Evolutionary conservation across 139 green algal genomes (phyloP).

Genomic region (Trebouxia sp.): DNA sequence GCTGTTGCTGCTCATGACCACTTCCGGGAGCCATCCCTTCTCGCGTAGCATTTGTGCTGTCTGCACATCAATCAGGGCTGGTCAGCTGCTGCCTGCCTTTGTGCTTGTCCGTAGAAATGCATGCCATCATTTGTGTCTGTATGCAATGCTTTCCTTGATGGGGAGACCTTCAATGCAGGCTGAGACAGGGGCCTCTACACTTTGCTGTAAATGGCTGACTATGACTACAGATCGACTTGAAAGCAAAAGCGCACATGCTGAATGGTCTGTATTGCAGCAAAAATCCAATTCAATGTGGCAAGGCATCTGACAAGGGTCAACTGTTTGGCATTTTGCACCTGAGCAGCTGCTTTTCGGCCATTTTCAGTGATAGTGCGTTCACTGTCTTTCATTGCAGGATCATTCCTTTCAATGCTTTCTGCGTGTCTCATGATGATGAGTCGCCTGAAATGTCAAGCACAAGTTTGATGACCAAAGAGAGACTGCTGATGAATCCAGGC

Average conservation of each 20-base stretch:
- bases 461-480: no score
- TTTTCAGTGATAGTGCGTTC: slow-evolving; percentile 56
- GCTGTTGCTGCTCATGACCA: slow-evolving; percentile 66
- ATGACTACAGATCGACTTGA: no score
- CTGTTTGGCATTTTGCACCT: background rate
- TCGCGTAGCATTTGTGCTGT: slow-evolving; percentile 48
- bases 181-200: no score
- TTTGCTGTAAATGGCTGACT: no score
- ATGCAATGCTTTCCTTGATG: no score
- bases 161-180: no score
- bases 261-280: no score
- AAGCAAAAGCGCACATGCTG: no score
- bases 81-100: no score
- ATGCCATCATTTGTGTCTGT: no score
- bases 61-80: background rate
- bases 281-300: background rate
- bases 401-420: slow-evolving; percentile 51
- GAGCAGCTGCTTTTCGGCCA: slow-evolving; percentile 34
- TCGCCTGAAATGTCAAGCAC: slow-evolving; percentile 36
- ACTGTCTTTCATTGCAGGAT: slow-evolving; percentile 55
- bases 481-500: no score
- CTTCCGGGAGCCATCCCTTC: slow-evolving; percentile 74
- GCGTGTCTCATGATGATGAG: slow-evolving; percentile 83
- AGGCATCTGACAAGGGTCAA: background rate
- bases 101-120: no score